phyloP scores from a whole-genome alignment of 352 stramenopile species.

The Blastocystis sp. region DNA sequence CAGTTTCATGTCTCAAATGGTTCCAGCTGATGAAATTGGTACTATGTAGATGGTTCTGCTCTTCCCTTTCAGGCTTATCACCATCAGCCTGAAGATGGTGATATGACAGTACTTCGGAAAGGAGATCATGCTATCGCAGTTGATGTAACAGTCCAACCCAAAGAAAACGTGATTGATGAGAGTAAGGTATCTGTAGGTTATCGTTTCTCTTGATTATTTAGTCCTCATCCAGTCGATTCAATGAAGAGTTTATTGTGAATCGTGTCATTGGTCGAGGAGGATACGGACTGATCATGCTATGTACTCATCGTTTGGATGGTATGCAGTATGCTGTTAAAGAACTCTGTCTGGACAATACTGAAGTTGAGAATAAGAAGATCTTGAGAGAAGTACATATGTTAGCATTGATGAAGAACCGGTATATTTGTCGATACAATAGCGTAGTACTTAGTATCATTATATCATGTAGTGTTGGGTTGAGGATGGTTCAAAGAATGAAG shows the following conservation, averaged over 20 bases:
- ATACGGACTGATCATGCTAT: neutral
- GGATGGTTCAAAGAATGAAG: neutral
- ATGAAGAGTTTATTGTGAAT: neutral
- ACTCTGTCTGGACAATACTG: neutral
- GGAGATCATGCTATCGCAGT: neutral
- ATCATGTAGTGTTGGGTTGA: conserved; percentile 11
- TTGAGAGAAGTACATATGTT: conserved; percentile 4
- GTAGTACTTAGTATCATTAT: neutral
- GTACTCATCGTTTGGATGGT: neutral
- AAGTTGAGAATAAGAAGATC: conserved; percentile 9
- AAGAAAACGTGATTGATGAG: neutral
- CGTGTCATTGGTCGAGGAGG: neutral
- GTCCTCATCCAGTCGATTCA: neutral
- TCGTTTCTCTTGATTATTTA: too few relatives aligned
- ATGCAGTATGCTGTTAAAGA: conserved; percentile 33
- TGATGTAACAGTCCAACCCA: neutral
- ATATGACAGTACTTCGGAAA: neutral
- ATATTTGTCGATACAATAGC: conserved; percentile 21
- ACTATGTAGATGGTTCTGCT: neutral
- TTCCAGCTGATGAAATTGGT: neutral
- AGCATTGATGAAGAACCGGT: conserved; percentile 11
- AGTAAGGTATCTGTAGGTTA: too few relatives aligned
- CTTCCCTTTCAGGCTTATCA: neutral
- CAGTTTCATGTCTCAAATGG: neutral
- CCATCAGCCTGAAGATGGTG: neutral